A percentile compares a stretch with the other conserved stretches of the same genome.
Evolutionary conservation across 306 rosid species (phyloP).

Genomic region (Vigna nakashimae): DNA sequence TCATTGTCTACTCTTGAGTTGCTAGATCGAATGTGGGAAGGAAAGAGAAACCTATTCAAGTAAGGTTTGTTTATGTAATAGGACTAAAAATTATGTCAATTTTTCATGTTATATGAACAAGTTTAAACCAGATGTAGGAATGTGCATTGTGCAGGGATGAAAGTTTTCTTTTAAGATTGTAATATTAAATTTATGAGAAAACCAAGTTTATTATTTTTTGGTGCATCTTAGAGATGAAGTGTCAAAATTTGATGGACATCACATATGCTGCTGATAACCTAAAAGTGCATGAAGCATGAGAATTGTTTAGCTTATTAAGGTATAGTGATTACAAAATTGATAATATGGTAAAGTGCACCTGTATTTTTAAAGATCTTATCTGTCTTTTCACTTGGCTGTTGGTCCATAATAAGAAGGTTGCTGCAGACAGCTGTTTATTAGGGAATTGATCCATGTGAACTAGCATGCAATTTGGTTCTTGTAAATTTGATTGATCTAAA

Average conservation of each 20-base stretch:
- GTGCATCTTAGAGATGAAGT: background rate
- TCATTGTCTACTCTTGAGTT: background rate
- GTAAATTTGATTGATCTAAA: background rate
- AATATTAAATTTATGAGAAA: background rate
- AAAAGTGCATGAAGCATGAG: background rate
- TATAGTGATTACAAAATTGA: background rate
- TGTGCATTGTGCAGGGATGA: background rate
- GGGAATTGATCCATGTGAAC: background rate
- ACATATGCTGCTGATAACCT: background rate
- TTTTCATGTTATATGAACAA: background rate
- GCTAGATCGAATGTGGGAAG: conserved; percentile 7
- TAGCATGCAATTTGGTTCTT: background rate
- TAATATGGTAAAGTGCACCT: background rate
- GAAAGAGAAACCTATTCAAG: background rate
- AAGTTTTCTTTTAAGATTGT: background rate
- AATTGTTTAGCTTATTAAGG: background rate
- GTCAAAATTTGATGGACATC: background rate
- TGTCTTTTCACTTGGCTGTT: background rate
- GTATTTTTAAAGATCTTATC: background rate
- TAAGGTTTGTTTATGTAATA: background rate
- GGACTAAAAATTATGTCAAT: background rate
- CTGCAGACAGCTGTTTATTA: background rate
- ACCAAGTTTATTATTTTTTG: background rate
- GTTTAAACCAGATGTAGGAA: background rate
- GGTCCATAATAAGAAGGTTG: background rate